Evolutionary conservation across 352 stramenopile species (phyloP).

Genomic region (Pythium diclinum): DNA sequence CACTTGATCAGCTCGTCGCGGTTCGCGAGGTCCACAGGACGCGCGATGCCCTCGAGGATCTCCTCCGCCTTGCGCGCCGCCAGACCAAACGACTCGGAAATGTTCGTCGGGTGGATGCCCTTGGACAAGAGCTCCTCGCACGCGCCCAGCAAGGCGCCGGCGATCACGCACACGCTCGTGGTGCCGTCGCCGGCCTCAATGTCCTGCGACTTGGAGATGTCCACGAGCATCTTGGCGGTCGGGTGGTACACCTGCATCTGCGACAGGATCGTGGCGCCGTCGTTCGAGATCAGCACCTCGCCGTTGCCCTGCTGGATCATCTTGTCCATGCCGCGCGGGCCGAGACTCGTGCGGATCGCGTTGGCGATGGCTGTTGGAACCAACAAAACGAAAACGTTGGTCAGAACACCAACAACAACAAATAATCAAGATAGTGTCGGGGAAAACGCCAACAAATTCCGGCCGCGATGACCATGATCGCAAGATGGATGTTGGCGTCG

Average conservation of each 20-base stretch:
- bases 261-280: slow-evolving; percentile 98
- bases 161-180: slow-evolving; percentile 98
- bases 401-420: neutral
- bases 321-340: slow-evolving; percentile 99
- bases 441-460: neutral
- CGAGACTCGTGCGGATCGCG: slow-evolving; percentile 97
- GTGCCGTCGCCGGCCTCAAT: slow-evolving; percentile 98
- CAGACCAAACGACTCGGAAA: slow-evolving; percentile 95
- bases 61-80: slow-evolving; percentile 87
- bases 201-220: slow-evolving; percentile 99
- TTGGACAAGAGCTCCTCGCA: slow-evolving; percentile 91
- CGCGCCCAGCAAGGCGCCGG: slow-evolving; percentile 96
- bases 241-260: slow-evolving; percentile 99
- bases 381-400: slow-evolving; percentile 5
- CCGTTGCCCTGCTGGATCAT: slow-evolving; percentile 98
- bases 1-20: slow-evolving; percentile 95
- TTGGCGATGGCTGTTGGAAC: slow-evolving; percentile 92
- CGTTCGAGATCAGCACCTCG: slow-evolving; percentile 99
- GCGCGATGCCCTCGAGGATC: slow-evolving; percentile 89
- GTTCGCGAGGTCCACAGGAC: slow-evolving; percentile 93
- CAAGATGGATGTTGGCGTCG: neutral
- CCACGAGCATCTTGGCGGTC: slow-evolving; percentile 99
- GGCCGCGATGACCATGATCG: neutral
- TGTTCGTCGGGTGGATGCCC: slow-evolving; percentile 98
- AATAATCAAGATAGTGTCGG: neutral